Evolutionary conservation across 306 rosid species (phyloP), one percentile per base, ranked within the genome.

Genomic region (Vicia villosa): DNA sequence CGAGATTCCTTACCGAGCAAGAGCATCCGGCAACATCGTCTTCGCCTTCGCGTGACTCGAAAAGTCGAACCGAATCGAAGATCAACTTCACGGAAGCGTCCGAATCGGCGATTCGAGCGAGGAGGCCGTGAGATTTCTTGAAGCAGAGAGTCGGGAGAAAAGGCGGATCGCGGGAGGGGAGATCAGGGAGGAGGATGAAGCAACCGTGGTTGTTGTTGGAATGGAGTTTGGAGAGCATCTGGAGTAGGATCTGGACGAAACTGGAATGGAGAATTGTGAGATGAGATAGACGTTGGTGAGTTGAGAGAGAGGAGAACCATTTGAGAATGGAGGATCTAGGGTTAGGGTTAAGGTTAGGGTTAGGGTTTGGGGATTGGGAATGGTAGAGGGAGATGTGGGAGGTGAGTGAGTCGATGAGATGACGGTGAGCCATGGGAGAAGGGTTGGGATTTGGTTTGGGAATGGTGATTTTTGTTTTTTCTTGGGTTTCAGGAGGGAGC

Each of bases 381-480:
- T 86, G 89, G 84, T 89, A 92, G 74, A 92, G 85, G 32, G 98
- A 87, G 77, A 92, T 86, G 77, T 89, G 95, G 11, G 98, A 83
- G 70, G 98, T 86, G 73, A 92, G 96, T 24, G 84, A 77, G 82
- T 92, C 96, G 15, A 92, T 84, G 83, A 87, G 92, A 68, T 82
- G 92, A 63, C 79, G 85, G 79, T 84, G 95, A 73, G 79, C 75
- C 91, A 85, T 77, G 74, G 47, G 59, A 55, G 47, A 21, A 28
- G 14, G 41, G 3, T 30, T 32, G 64, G 64, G 10, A 15, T 30
- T 59, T 32, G 22, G 41, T 30, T 34, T 21, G 15, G 59, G 24
- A 45, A n/a, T 45, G 51, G 9, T 14, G 16, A 10, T 38, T 9
- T 38, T 10, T 1, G 1, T 47, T 47, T 17, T 21, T 0, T 49